Conservation (phyloP, 768 basidiomycete genomes). For the Tricholoma furcatifolium region DNA sequence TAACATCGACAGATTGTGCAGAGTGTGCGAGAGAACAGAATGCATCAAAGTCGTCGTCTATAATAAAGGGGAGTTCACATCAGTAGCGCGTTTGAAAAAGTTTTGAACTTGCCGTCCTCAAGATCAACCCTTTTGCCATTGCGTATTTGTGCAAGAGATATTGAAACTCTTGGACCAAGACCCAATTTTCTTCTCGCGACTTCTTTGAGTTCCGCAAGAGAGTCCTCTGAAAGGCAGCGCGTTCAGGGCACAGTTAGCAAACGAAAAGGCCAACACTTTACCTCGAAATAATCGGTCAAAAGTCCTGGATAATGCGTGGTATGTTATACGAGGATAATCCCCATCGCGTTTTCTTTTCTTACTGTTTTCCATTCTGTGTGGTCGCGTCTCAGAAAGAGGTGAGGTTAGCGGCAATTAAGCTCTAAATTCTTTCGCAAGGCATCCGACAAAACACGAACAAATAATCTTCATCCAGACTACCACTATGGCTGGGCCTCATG, state of each 20-base stretch:
- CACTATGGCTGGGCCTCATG: constrained; percentile 43
- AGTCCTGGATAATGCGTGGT: constrained; percentile 37
- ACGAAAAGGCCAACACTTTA: constrained; percentile 16
- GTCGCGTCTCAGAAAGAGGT: constrained; percentile 13
- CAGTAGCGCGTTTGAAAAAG: not conserved
- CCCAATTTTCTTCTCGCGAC: constrained; percentile 63
- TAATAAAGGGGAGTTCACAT: not conserved
- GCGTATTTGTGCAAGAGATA: constrained; percentile 52
- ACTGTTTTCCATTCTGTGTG: constrained; percentile 32
- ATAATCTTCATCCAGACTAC: constrained; percentile 23
- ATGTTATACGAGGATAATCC: constrained; percentile 42
- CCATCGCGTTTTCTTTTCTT: constrained; percentile 44
- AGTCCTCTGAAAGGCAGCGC: constrained; percentile 44
- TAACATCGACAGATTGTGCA: constrained; percentile 31
- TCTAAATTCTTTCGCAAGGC: constrained; percentile 9
- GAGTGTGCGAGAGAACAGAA: constrained; percentile 50
- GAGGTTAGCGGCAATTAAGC: not conserved
- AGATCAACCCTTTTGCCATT: constrained; percentile 56
- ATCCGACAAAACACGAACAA: constrained; percentile 31
- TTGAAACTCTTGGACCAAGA: constrained; percentile 34
- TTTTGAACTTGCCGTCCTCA: constrained; percentile 61
- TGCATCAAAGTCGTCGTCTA: constrained; percentile 84
- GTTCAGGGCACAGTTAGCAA: not conserved
- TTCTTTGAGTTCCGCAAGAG: constrained; percentile 55
- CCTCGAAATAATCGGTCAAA: constrained; percentile 60